These are phyloP conservation scores for Talaromyces verruculosus DNA, from an alignment of 2,329 filamentous ascomycete genomes.

Conservation along the genomic window DNA sequence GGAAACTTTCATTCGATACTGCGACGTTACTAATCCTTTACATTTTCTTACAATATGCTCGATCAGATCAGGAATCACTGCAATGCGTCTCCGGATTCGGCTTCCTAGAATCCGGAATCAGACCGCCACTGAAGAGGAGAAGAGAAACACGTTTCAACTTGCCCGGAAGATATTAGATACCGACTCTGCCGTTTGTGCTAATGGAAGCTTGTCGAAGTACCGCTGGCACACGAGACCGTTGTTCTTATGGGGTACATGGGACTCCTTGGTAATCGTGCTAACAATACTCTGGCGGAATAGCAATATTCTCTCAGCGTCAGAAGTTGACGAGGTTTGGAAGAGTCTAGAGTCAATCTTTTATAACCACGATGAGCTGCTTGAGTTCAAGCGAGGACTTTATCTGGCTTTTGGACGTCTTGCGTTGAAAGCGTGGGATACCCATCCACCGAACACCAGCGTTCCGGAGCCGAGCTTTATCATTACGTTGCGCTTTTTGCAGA, in stretches of 20 bases:
- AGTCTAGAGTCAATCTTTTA: neutral
- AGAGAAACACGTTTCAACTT: neutral
- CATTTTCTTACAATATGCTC: neutral
- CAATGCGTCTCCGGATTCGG: neutral
- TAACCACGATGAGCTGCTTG: neutral
- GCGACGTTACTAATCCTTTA: neutral
- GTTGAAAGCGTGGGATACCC: neutral
- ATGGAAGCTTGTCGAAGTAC: neutral
- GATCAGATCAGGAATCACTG: neutral
- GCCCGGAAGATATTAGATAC: neutral
- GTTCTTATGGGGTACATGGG: neutral
- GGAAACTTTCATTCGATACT: neutral
- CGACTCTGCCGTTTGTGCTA: neutral
- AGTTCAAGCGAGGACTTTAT: neutral
- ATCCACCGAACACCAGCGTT: neutral
- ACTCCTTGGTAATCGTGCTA: neutral
- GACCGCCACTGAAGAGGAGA: neutral
- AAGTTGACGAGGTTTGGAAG: neutral
- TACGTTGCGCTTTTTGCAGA: neutral
- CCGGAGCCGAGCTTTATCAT: neutral
- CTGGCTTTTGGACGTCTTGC: neutral
- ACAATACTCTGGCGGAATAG: neutral
- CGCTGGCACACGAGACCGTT: neutral
- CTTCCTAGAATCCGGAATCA: neutral
- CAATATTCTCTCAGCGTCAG: neutral